phyloP scores from a whole-genome alignment of 169 alveolate genomes.

The Cryptosporidium baileyi region DNA sequence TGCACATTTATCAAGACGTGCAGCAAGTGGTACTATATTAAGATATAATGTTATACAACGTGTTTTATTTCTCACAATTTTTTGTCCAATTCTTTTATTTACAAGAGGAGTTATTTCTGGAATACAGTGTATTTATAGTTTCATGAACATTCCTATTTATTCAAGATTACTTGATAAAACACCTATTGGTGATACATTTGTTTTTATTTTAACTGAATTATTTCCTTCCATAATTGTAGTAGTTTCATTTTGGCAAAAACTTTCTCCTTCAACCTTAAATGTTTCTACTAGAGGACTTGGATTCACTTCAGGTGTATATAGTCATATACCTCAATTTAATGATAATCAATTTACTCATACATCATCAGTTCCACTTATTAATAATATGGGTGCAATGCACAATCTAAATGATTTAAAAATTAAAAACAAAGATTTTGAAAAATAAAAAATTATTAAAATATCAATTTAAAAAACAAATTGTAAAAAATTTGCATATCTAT shows the following conservation, averaged over 20 bases:
- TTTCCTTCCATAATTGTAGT: constrained; percentile 49
- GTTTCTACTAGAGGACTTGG: constrained; percentile 44
- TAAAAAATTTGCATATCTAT: background rate
- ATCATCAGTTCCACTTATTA: background rate
- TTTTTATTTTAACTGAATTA: constrained; percentile 33
- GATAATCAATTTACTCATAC: background rate
- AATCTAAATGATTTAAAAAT: background rate
- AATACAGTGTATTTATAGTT: constrained; percentile 10
- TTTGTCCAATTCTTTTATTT: constrained; percentile 57
- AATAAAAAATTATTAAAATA: no score
- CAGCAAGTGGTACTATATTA: constrained; percentile 56
- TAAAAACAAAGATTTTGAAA: background rate
- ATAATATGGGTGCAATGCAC: constrained; percentile 11
- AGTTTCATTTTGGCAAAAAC: constrained; percentile 57
- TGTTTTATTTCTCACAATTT: constrained; percentile 53
- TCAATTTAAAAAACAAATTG: background rate
- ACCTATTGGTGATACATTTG: constrained; percentile 43
- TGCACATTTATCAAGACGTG: constrained; percentile 55
- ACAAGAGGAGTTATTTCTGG: constrained; percentile 32
- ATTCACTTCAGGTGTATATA: constrained; percentile 17
- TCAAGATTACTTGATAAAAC: constrained; percentile 11
- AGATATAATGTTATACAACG: constrained; percentile 59
- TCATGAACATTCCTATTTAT: background rate
- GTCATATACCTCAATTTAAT: background rate
- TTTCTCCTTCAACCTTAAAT: constrained; percentile 6